Evolutionary conservation across 306 rosid genomes (phyloP), one percentile per base, ranked within the genome.

Genomic region (Gleditsia sinensis): DNA sequence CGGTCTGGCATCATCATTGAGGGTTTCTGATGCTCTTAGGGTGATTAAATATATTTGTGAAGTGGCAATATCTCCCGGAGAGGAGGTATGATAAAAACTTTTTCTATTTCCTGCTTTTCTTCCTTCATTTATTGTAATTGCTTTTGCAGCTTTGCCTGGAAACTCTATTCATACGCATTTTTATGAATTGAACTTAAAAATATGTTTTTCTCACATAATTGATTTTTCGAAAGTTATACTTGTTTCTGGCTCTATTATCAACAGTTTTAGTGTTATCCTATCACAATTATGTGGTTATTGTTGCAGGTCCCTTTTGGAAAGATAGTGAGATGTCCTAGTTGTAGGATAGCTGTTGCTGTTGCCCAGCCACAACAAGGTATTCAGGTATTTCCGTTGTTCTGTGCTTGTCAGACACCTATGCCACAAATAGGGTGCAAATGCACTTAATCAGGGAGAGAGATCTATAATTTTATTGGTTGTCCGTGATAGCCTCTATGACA

Each of bases 331-430:
- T 94, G 99, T 82, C 99, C 99, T 67, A 88, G 83, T 80, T 94
- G 97, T 86, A 80, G 54, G 84, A 61, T 92, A 73, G 97, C 99
- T 70, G 81, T 90, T 49, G 90, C 89, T 55, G 97, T 94, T 83
- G 96, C 97, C 34, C 99, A 94, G 83, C 99, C 97, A 11, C 97
- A 94, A 37, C 94, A 90, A 75, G 99, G 99, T 75, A 87, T 94
- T 82, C 97, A 94, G 96, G 98, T 91, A 85, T 51, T 70, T 70
- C 67, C 40, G 3, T 54, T 30, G 36, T 39, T 53, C 36, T 54
- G 58, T 43, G 54, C 10, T 53, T 75, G 24, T 51, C n/a, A 24
- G 56, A 63, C 72, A 51, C n/a, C 71, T 28, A 8, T 65, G 27
- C n/a, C 33, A 2, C 39, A 45, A 8, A 66, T 48, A 10, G 49